Conservation (phyloP, 495 filamentous ascomycete species). For the Corynascus novoguineensis region DNA sequence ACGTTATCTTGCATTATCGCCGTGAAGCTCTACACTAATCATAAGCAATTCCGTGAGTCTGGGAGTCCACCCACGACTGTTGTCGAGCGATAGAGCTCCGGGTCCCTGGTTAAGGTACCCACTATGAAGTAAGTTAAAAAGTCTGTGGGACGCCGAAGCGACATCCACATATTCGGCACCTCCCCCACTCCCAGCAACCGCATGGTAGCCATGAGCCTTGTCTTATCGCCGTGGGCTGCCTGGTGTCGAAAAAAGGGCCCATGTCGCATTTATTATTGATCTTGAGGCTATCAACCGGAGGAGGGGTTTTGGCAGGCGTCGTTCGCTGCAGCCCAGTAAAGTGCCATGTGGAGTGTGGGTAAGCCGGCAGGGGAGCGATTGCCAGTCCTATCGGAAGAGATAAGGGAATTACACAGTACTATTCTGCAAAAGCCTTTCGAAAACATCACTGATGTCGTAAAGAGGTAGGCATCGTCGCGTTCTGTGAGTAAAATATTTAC, state of each 20-base stretch:
- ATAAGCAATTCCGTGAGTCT: neutral
- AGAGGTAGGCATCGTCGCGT: too few relatives aligned
- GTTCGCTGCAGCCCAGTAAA: too few relatives aligned
- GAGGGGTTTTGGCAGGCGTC: too few relatives aligned
- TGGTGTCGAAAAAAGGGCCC: too few relatives aligned
- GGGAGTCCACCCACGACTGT: neutral
- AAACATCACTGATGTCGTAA: too few relatives aligned
- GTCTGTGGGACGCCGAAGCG: neutral
- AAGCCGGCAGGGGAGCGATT: neutral
- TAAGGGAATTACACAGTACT: neutral
- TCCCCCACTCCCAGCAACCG: neutral
- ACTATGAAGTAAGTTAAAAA: neutral
- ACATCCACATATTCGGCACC: too few relatives aligned
- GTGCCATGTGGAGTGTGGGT: neutral
- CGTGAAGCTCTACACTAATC: neutral
- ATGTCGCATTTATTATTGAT: too few relatives aligned
- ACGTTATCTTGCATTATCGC: conserved; percentile 4
- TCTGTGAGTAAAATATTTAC: too few relatives aligned
- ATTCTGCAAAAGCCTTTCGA: too few relatives aligned
- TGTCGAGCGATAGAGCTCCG: neutral
- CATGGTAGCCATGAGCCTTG: neutral
- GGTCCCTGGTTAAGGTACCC: neutral
- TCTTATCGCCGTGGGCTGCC: conserved; percentile 1
- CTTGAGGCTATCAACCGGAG: too few relatives aligned
- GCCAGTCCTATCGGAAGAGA: neutral